These are phyloP conservation scores for Cucumis variabilis DNA, from an alignment of 331 rosid genomes.

Conservation along the genomic window DNA sequence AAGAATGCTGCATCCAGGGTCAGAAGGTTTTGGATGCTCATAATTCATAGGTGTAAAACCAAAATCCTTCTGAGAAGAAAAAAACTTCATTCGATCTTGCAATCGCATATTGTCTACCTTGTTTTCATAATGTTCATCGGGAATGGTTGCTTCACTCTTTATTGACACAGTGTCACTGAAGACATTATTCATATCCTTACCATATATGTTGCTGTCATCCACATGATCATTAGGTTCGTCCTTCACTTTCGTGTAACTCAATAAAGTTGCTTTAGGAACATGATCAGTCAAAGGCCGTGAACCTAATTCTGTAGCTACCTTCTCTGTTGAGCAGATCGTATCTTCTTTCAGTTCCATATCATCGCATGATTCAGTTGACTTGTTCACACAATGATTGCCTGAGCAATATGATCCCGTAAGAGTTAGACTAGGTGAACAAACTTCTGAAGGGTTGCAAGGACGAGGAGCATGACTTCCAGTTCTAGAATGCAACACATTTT, in stretches of 20 bases:
- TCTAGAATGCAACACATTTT: conserved; percentile 36
- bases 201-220: conserved; percentile 41
- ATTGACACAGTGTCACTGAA: conserved; percentile 37
- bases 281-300: conserved; percentile 43
- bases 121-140: conserved; percentile 44
- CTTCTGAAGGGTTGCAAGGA: conserved; percentile 36
- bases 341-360: conserved; percentile 40
- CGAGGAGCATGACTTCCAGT: conserved; percentile 41
- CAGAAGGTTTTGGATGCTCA: conserved; percentile 48
- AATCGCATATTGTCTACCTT: conserved; percentile 62
- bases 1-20: conserved; percentile 34
- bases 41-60: conserved; percentile 33
- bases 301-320: conserved; percentile 42
- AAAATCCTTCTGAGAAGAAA: conserved; percentile 44
- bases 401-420: conserved; percentile 35
- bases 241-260: conserved; percentile 58
- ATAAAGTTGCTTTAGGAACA: conserved; percentile 44
- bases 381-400: conserved; percentile 22
- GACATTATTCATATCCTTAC: conserved; percentile 42
- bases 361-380: conserved; percentile 29
- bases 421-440: conserved; percentile 36
- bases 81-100: conserved; percentile 61
- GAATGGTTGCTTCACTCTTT: conserved; percentile 57
- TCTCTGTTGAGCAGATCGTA: conserved; percentile 36
- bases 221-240: conserved; percentile 62